Evolutionary conservation across 345 rosid genomes (phyloP).

Genomic region (Camelina neglecta): DNA sequence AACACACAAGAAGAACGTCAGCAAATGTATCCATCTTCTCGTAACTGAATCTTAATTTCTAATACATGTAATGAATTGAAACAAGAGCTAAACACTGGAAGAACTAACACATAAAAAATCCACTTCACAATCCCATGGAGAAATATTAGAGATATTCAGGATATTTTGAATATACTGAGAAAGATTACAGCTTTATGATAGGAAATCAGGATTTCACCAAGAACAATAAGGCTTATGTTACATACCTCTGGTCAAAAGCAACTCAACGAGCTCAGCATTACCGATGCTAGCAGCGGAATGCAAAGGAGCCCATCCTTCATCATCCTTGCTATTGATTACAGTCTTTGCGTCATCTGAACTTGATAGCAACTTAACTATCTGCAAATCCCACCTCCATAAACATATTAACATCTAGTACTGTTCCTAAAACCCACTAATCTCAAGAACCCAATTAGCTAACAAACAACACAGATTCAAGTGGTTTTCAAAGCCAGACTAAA

Average conservation of each 20-base stretch:
- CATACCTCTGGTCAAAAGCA: slow-evolving; percentile 63
- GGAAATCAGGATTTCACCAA: background rate
- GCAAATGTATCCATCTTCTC: background rate
- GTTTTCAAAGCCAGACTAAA: background rate
- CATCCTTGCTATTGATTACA: slow-evolving; percentile 65
- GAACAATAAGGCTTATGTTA: background rate
- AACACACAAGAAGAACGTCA: slow-evolving; percentile 8
- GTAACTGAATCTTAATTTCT: background rate
- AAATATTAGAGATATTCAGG: background rate
- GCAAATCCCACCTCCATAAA: slow-evolving; percentile 16
- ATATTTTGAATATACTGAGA: background rate
- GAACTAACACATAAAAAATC: slow-evolving; percentile 4
- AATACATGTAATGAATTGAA: background rate
- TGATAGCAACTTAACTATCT: slow-evolving; percentile 66
- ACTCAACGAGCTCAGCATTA: background rate
- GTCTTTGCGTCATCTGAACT: slow-evolving; percentile 53
- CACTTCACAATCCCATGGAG: background rate
- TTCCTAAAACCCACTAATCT: background rate
- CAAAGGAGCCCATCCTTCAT: slow-evolving; percentile 94
- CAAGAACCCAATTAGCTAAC: background rate
- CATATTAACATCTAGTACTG: background rate
- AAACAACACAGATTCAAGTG: background rate
- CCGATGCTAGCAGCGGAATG: slow-evolving; percentile 74
- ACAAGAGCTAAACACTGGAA: background rate
- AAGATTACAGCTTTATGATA: background rate